Conservation (phyloP, 192 early-diverging fungal genomes). For the Gryganskiella cystojenkinii region DNA sequence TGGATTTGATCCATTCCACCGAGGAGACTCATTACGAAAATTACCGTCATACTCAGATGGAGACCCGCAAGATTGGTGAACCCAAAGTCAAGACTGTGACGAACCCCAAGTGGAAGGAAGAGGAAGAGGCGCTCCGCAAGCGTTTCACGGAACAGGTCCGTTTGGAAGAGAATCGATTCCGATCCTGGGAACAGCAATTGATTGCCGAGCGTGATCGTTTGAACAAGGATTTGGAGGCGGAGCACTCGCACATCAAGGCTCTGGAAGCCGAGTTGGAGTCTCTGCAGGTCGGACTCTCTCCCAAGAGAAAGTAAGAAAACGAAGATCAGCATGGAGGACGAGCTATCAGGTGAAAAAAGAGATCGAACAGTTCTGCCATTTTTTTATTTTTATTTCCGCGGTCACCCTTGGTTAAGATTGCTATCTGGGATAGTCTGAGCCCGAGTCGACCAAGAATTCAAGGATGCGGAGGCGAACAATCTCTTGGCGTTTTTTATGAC, state of each 20-base stretch:
- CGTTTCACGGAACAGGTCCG: slow-evolving; percentile 99
- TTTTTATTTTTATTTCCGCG: too few species aligned
- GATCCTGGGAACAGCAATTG: slow-evolving; percentile 97
- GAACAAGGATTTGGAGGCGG: slow-evolving; percentile 97
- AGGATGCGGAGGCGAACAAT: too few species aligned
- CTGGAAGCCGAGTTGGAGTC: slow-evolving; percentile 86
- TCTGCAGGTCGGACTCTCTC: slow-evolving; percentile 52
- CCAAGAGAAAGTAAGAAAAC: slow-evolving; percentile 48
- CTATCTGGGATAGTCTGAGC: too few species aligned
- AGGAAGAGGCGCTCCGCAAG: slow-evolving; percentile 95
- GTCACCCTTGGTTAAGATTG: too few species aligned
- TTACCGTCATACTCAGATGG: slow-evolving; percentile 87
- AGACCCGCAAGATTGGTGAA: slow-evolving; percentile 87
- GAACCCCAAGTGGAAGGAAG: slow-evolving; percentile 97
- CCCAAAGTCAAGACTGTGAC: slow-evolving; percentile 80
- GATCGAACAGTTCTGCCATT: neutral
- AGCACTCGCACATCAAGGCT: slow-evolving; percentile 93
- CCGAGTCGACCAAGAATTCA: too few species aligned
- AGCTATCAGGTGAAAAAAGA: neutral
- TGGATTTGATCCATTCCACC: slow-evolving; percentile 92
- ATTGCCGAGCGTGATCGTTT: slow-evolving; percentile 98
- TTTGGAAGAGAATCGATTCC: slow-evolving; percentile 96
- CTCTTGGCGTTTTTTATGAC: too few species aligned
- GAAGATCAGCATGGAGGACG: too few species aligned
- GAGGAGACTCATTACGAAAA: slow-evolving; percentile 96